These are phyloP conservation scores for Mycena vulgaris DNA, from an alignment of 768 basidiomycete genomes.

Conservation along the genomic window DNA sequence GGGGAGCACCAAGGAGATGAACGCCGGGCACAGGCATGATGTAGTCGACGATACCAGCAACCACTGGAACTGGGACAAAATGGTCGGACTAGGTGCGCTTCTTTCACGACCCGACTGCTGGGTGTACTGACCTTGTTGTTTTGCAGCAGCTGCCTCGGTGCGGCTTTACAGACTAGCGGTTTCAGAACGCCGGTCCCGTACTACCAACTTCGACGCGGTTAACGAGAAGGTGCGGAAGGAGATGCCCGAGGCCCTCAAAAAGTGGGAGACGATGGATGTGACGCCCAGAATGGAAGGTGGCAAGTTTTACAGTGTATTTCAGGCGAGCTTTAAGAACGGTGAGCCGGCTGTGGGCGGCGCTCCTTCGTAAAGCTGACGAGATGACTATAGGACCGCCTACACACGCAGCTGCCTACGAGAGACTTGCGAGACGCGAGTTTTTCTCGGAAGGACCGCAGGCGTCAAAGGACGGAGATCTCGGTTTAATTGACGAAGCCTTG, in stretches of 20 bases:
- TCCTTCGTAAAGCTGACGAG: no score
- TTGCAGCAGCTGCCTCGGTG: background rate
- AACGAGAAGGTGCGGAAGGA: background rate
- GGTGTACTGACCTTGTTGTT: background rate
- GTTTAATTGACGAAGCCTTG: background rate
- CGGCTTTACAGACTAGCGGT: background rate
- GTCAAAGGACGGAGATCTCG: background rate
- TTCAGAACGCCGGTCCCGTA: background rate
- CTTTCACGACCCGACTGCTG: background rate
- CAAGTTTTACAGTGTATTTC: constrained; percentile 1
- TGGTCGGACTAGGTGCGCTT: background rate
- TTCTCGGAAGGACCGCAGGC: no score
- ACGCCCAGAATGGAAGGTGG: constrained; percentile 1
- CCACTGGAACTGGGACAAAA: constrained; percentile 37
- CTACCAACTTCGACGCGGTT: background rate
- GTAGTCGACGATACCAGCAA: constrained; percentile 16
- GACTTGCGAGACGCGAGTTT: background rate
- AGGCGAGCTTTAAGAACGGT: constrained; percentile 8
- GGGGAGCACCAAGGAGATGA: constrained; percentile 39
- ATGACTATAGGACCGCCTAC: constrained; percentile 17
- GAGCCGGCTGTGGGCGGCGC: background rate
- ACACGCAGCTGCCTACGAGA: constrained; percentile 18
- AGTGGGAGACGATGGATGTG: background rate
- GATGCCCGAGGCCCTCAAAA: background rate
- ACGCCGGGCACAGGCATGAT: constrained; percentile 37